phyloP scores from a whole-genome alignment of 352 stramenopile species.

The Phytophthora cactorum region DNA sequence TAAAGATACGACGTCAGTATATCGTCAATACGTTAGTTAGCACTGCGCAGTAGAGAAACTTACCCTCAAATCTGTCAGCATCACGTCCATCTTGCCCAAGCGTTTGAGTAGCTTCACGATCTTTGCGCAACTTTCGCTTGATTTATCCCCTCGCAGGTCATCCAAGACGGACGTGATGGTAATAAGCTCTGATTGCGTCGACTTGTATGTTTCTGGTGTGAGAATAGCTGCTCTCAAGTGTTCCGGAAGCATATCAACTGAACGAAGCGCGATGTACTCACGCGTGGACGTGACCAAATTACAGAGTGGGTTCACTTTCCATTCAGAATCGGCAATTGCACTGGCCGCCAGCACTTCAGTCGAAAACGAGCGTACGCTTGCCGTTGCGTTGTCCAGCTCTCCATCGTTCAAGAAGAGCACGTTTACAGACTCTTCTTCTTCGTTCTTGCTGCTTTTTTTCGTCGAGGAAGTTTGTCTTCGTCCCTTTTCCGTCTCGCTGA shows the following conservation, averaged over 20 bases:
- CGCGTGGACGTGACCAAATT: slow-evolving; percentile 83
- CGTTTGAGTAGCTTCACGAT: slow-evolving; percentile 72
- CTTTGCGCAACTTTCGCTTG: slow-evolving; percentile 38
- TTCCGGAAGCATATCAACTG: slow-evolving; percentile 84
- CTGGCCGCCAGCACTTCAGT: slow-evolving; percentile 68
- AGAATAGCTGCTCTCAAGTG: slow-evolving; percentile 83
- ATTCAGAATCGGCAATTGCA: slow-evolving; percentile 76
- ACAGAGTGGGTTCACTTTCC: slow-evolving; percentile 74
- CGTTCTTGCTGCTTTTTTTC: slow-evolving; percentile 50
- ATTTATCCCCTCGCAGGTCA: slow-evolving; percentile 43
- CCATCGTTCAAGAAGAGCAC: slow-evolving; percentile 85
- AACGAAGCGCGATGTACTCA: slow-evolving; percentile 85
- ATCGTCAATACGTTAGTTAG: neutral
- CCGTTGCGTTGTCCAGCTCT: slow-evolving; percentile 74
- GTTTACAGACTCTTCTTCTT: slow-evolving; percentile 73
- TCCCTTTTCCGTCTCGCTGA: slow-evolving; percentile 76
- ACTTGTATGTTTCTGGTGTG: slow-evolving; percentile 81
- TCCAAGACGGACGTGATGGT: slow-evolving; percentile 71
- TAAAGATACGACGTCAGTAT: slow-evolving; percentile 30
- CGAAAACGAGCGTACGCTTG: slow-evolving; percentile 64
- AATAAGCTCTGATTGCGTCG: slow-evolving; percentile 77
- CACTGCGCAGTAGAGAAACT: slow-evolving; percentile 4
- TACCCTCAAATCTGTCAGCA: slow-evolving; percentile 82
- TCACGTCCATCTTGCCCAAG: slow-evolving; percentile 75
- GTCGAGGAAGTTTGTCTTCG: slow-evolving; percentile 50